Conservation (phyloP, 495 filamentous ascomycete species). For the Trichoderma reesei region DNA sequence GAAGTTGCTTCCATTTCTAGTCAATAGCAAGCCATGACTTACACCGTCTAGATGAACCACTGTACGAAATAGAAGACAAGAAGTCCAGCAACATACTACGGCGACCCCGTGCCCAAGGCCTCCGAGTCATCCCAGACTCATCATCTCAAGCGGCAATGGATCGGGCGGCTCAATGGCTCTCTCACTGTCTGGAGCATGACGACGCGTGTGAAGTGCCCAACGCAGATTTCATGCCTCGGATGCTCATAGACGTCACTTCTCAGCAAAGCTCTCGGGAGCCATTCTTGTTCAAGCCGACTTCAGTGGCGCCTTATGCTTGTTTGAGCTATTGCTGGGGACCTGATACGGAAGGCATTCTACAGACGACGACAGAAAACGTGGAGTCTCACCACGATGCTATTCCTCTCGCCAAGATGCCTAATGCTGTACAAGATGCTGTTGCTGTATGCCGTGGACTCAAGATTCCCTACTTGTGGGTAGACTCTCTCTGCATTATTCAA, state of each 20-base stretch:
- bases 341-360: too few species aligned
- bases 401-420: too few species aligned
- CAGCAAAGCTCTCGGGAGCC: too few species aligned
- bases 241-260: too few species aligned
- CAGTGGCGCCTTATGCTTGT: too few species aligned
- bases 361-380: too few species aligned
- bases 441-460: neutral
- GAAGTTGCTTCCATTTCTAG: neutral
- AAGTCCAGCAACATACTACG: neutral
- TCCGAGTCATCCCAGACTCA: neutral
- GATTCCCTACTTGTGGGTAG: neutral
- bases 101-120: neutral
- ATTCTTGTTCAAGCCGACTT: too few species aligned
- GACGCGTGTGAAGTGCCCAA: neutral
- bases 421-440: neutral
- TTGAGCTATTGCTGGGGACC: too few species aligned
- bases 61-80: neutral
- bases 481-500: conserved; percentile 6
- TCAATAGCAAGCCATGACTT: neutral
- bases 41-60: neutral
- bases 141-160: neutral
- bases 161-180: neutral
- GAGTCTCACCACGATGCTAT: too few species aligned
- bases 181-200: neutral
- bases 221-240: too few species aligned